Base-by-base conservation (phyloP, 2,329 filamentous ascomycete genomes). In the Chaetothyriales sp. region DNA sequence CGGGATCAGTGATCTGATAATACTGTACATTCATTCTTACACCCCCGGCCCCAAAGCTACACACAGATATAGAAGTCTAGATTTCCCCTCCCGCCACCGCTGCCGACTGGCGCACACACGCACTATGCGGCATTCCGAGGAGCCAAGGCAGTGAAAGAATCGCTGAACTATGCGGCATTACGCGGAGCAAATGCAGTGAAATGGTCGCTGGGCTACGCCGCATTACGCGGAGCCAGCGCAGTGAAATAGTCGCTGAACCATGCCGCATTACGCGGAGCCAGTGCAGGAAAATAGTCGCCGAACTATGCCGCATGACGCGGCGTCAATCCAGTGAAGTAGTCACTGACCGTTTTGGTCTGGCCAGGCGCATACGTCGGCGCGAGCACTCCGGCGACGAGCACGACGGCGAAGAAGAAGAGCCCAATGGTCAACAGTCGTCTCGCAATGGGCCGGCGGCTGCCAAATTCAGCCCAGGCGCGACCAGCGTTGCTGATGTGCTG, bases 391-490 rank as follows among this genome's bases (percentile, higher is more conserved):
- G 94, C 77, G 18, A 94, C 68, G 58, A 86, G 67, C 68, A 92
- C 82, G 60, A 90, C 69, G 49, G 77, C 70, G 57, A 85, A 68
- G 53, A 86, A 66, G 18, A 78, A 75, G 22, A 77, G 69, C 49
- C 74, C 77, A 55, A 90, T 79, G 60, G 92, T 73, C 57, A 87
- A 73, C 49, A 89, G 68, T 73, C 90, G 89, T 71, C 89, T 85
- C 63, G 86, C 74, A 46, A 82, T 78, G 10, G 89, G 89, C 65
- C 83, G 84, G 58, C 76, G 77, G 62, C 80, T 80, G 53, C 89
- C 89, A 61, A 92, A 89, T 64, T 95, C 89, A 49, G 85, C 83
- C 89, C 89, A 94, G 55, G 82, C 78, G 66, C 88, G 85, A 64
- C 77, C 76, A 51, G 77, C 83, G 61, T 89, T 82, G 56, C 76